A percentile compares a stretch with the other conserved stretches of the same genome.
phyloP scores from a whole-genome alignment of 2,329 filamentous ascomycete species.

The Ceratocystis albifundus region DNA sequence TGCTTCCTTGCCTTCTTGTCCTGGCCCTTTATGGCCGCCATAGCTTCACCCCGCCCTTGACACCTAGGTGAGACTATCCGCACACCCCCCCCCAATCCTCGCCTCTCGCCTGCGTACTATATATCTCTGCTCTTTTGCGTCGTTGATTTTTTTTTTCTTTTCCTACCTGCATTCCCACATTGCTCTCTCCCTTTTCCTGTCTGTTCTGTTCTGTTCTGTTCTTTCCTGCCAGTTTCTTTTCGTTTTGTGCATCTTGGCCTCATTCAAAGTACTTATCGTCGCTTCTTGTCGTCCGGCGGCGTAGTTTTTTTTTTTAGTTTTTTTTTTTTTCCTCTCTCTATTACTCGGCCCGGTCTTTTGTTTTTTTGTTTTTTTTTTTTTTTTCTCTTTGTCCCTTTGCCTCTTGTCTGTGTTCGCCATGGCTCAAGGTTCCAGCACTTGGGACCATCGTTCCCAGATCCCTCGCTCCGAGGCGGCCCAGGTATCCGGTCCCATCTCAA shows the following conservation, averaged over 20 bases:
- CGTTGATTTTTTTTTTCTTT: background rate
- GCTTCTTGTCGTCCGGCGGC: background rate
- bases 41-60: constrained; percentile 8
- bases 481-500: background rate
- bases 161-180: background rate
- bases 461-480: background rate
- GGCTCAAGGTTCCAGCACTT: background rate
- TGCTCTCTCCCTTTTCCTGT: background rate
- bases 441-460: background rate
- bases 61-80: background rate
- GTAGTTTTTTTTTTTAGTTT: background rate
- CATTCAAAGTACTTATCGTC: background rate
- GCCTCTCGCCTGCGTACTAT: background rate
- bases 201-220: no score
- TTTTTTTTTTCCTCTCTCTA: background rate
- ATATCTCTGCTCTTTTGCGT: background rate
- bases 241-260: background rate
- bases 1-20: background rate
- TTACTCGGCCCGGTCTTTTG: background rate
- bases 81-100: background rate
- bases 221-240: background rate
- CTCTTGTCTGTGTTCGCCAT: background rate
- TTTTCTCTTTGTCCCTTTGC: background rate
- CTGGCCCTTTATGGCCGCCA: background rate
- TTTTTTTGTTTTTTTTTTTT: background rate